phyloP scores from a whole-genome alignment of 371 early-diverging fungal species.

The Funneliformis caledonium region DNA sequence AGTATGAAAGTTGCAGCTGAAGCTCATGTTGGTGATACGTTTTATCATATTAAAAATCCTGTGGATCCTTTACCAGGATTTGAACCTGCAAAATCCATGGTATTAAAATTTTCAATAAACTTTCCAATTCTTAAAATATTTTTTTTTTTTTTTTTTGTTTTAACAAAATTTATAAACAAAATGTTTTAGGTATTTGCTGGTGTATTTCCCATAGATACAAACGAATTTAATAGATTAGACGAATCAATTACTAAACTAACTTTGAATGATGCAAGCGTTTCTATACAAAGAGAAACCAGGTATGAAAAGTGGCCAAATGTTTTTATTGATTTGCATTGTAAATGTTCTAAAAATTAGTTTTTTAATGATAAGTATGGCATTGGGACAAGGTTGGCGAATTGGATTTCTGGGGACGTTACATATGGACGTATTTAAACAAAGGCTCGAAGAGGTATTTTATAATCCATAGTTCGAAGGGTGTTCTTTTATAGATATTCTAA shows the following conservation, averaged over 20 bases:
- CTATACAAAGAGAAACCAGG: conserved; percentile 87
- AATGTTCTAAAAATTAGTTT: not conserved
- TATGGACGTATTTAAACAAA: conserved; percentile 96
- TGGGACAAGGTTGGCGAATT: conserved; percentile 97
- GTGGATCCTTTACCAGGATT: conserved; percentile 88
- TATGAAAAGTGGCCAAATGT: conserved; percentile 3
- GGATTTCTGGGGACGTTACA: conserved; percentile 96
- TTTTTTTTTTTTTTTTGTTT: not conserved
- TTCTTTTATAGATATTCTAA: not conserved
- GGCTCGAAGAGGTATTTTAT: conserved; percentile 79
- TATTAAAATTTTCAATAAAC: conserved; percentile 40
- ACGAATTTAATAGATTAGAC: conserved; percentile 84
- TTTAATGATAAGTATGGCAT: conserved; percentile 58
- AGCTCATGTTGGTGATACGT: conserved; percentile 97
- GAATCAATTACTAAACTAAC: conserved; percentile 92
- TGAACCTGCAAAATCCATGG: conserved; percentile 91
- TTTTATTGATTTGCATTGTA: not conserved
- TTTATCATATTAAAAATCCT: conserved; percentile 66
- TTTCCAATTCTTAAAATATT: not conserved
- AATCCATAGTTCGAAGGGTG: not conserved
- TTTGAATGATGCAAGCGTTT: conserved; percentile 93
- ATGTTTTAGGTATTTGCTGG: conserved; percentile 80
- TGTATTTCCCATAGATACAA: conserved; percentile 89
- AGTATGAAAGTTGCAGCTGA: conserved; percentile 94
- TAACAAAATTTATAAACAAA: not conserved